Base-by-base conservation (phyloP, 1,139 yeast species). In the Petasospora fabianii region DNA sequence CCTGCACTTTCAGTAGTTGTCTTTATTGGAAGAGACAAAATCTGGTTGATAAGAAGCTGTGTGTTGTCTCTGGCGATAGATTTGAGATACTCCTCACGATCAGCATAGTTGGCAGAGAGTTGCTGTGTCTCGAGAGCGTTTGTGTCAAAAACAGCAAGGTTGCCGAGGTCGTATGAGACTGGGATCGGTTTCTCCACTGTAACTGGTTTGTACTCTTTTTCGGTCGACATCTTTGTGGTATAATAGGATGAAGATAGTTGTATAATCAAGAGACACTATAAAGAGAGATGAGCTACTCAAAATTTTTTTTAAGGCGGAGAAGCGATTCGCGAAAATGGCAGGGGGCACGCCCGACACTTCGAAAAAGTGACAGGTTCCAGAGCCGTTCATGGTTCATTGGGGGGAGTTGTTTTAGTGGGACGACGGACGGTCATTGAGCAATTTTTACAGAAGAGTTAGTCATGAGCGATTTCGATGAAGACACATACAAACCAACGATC, bases 131-230 rank as follows among this genome's bases (percentile, higher is more conserved):
- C 87, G 49, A 87, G 68, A 9, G 96, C 96, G 60, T 87, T 81
- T 32, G 86, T 73, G 60, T 88, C 97, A 60, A 85, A 88, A 3
- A 85, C 86, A 9, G 96, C 80, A 48, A 90, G 70, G 61, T 87
- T 84, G 33, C 97, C 97, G 49, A 88, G 68, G 61, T 90, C 97
- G 57, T 71, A 88, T 9, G 80, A 70, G 40, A 84, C 90, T 32
- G 96, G 96, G 46, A 88, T 85, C 18, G 84, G 83, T 63, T 88
- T 88, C 34, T 85, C 92, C 20, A 90, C 97, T 21, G 88, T 81
- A 21, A 85, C 90, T 10, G 95, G 84, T 59, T 53, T 54, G 32
- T 22, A 36, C 30, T 41, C 44, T 21, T 40, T 34, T 31, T 38
- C 42, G 13, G 11, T 10, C 2, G 35, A 37, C 32, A 36, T 34